Evolutionary conservation across 228 moss, liverwort and hornwort species (phyloP), one percentile per base, ranked within the genome.

Genomic region (Sphagnum fallax): DNA sequence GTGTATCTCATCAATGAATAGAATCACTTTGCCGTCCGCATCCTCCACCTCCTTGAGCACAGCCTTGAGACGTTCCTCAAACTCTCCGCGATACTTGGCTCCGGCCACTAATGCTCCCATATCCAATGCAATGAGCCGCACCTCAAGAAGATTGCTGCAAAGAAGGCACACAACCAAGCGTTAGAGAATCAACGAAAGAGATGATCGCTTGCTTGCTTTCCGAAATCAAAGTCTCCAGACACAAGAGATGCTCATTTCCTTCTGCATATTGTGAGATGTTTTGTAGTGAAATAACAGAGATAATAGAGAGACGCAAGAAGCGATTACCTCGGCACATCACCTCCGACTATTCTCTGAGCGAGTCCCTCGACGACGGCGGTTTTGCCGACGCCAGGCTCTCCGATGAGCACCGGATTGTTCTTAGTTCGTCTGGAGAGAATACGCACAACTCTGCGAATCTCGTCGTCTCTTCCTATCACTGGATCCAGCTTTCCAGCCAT

Each of bases 1-100:
- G 72, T 97, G 93, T n/a, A 97, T 93, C 73, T 97, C 93, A 66
- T 97, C 97, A 51, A 93, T 93, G 74, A 93, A 97, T 0, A 97
- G 65, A 67, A 97, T 90, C 4, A 97, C 97, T 66, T 91, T 97
- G 63, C 93, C 91, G 6, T 70, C 76, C 1, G 97, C 89, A 0
- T 97, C 97, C 61, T 97, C 91, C 61, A 93, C 97, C 77, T 97
- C 97, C 74, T 97, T 97, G 49, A 97, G 82, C 51, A 93, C 97
- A 53, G 91, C 15, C 69, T 93, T 91, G 6, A 97, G 82, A 0
- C 97, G 87, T 75, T 97, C 93, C 74, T 93, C 97, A 66, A 93
- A 93, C 69, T 97, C 93, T 57, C 93, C 93, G 53, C 91, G 79
- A 57, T 93, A 91, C 62, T 91, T 93, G 0, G 97, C 97, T 53